Percentiles rank a stretch among this genome's conserved stretches.
Evolutionary conservation across 306 rosid species (phyloP).

Genomic region (Chamaecrista fasciculata): DNA sequence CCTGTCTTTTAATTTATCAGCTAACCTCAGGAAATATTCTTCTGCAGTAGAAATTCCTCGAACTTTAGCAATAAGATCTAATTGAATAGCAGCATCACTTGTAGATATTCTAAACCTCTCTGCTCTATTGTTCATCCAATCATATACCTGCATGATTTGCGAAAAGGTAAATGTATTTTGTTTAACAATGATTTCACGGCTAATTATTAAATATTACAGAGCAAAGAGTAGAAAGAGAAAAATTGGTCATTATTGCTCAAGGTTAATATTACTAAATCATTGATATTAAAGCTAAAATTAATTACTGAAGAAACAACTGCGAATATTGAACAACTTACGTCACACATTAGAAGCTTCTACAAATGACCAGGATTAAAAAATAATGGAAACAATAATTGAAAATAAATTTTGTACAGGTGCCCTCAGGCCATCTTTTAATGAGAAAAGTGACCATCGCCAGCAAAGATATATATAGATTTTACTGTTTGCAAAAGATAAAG

Average conservation of each 20-base stretch:
- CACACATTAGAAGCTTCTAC: not conserved
- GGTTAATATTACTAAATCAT: not conserved
- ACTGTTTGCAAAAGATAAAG: not conserved
- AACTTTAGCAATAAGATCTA: slow-evolving; percentile 84
- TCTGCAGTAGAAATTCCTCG: slow-evolving; percentile 74
- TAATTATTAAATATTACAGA: slow-evolving; percentile 7
- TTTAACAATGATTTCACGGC: slow-evolving; percentile 13
- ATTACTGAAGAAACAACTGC: not conserved
- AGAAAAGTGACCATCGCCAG: not conserved
- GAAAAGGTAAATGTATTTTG: not conserved
- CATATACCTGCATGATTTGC: slow-evolving; percentile 60
- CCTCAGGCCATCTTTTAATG: not conserved
- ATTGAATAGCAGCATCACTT: slow-evolving; percentile 83
- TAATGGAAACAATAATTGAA: not conserved
- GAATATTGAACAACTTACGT: too few relatives aligned
- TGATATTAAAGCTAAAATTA: not conserved
- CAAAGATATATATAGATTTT: not conserved
- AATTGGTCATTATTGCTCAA: not conserved
- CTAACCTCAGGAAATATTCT: slow-evolving; percentile 60
- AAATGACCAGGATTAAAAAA: not conserved
- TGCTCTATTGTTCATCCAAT: slow-evolving; percentile 83
- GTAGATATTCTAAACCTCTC: slow-evolving; percentile 77
- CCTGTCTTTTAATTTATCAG: slow-evolving; percentile 55
- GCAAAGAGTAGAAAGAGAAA: not conserved
- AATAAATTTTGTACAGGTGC: not conserved